These are phyloP conservation scores for Leccinum olivaceopallidum DNA, from an alignment of 768 basidiomycete genomes.

Conservation along the genomic window DNA sequence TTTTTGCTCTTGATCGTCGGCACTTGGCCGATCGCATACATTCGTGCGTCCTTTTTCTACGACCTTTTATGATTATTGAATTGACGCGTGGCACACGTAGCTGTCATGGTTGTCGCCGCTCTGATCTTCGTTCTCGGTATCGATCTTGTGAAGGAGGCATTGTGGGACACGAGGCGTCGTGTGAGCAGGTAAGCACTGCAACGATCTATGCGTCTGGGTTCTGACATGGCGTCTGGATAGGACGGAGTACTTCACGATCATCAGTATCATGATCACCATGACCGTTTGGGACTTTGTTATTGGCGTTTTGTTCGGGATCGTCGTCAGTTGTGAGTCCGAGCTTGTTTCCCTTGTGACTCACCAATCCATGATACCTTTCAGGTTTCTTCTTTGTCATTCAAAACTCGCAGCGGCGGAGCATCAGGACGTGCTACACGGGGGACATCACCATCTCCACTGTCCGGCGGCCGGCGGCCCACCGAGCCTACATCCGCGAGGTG, in stretches of 20 bases:
- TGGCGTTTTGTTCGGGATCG: constrained; percentile 89
- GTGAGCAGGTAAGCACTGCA: constrained; percentile 62
- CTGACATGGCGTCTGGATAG: constrained; percentile 34
- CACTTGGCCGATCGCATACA: constrained; percentile 86
- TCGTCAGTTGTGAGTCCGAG: constrained; percentile 73
- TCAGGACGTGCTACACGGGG: constrained; percentile 82
- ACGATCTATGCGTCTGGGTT: background rate
- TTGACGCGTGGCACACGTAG: constrained; percentile 37
- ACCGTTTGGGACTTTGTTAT: constrained; percentile 93
- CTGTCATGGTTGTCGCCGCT: constrained; percentile 88
- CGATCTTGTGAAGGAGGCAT: constrained; percentile 91
- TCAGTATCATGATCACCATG: constrained; percentile 90
- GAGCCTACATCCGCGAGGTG: constrained; percentile 89
- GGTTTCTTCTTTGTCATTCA: constrained; percentile 97
- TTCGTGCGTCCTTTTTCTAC: constrained; percentile 58
- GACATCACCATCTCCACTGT: constrained; percentile 88
- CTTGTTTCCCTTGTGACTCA: background rate
- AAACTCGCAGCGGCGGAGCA: constrained; percentile 82
- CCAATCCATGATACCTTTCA: constrained; percentile 24
- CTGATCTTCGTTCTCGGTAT: constrained; percentile 94
- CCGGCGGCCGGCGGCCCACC: constrained; percentile 82
- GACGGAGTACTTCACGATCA: constrained; percentile 79
- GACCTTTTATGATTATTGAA: background rate
- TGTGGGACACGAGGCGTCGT: constrained; percentile 93
- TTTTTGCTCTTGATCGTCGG: constrained; percentile 74